A percentile compares a stretch with the other conserved stretches of the same genome.
Conservation (phyloP, 192 early-diverging fungal genomes). For the Spinellus fusiger region DNA sequence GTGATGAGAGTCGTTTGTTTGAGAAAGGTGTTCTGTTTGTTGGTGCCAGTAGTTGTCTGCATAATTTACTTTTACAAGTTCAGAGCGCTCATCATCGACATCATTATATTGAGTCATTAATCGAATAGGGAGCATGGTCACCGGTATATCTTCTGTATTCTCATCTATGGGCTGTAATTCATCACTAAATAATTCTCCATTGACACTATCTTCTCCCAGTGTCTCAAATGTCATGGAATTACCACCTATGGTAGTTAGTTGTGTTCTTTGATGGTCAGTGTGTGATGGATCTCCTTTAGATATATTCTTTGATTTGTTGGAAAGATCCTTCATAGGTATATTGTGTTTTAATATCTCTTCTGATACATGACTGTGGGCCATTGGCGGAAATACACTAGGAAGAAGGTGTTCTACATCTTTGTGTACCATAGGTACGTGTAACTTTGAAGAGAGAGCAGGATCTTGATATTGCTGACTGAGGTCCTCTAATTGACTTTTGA, state of each 20-base stretch:
- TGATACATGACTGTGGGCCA: neutral
- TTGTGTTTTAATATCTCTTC: neutral
- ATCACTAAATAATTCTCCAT: too few relatives aligned
- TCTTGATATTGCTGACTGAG: conserved; percentile 59
- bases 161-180: neutral
- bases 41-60: conserved; percentile 3
- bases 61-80: neutral
- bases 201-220: conserved; percentile 4
- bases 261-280: neutral
- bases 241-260: conserved; percentile 1
- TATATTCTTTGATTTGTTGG: too few relatives aligned
- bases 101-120: neutral
- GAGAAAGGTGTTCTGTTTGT: neutral
- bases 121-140: neutral
- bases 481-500: neutral
- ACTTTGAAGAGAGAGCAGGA: conserved; percentile 48
- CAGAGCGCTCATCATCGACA: neutral
- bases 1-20: neutral
- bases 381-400: conserved; percentile 45
- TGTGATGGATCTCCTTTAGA: too few relatives aligned
- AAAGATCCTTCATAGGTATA: neutral
- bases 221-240: conserved; percentile 1
- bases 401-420: conserved; percentile 60
- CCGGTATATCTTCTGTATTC: neutral
- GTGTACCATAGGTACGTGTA: conserved; percentile 61